Percentiles rank a stretch among this genome's conserved stretches.
Evolutionary conservation across 345 rosid species (phyloP).

Genomic region (Bruguiera gymnorhiza): DNA sequence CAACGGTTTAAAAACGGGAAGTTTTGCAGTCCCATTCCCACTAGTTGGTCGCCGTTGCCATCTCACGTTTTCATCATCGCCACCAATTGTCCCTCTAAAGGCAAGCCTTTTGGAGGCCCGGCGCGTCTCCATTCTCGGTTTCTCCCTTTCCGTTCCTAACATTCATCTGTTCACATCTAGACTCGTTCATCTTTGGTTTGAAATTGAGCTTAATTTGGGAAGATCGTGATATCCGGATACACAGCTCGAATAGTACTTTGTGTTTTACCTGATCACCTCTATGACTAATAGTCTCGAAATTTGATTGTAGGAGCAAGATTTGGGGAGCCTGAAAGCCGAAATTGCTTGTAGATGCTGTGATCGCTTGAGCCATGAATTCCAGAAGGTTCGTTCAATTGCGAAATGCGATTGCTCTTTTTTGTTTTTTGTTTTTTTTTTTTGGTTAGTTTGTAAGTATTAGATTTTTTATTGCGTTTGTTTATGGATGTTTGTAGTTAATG

Average conservation of each 20-base stretch:
- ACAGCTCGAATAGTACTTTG: not conserved
- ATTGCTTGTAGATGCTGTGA: slow-evolving; percentile 4
- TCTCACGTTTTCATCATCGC: not conserved
- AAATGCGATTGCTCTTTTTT: not conserved
- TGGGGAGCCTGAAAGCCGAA: not conserved
- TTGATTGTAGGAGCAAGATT: slow-evolving; percentile 8
- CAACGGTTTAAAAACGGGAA: not conserved
- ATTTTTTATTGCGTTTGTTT: not conserved
- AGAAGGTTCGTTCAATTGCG: slow-evolving; percentile 43
- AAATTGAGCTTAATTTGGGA: too few species aligned
- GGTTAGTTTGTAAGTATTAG: not conserved
- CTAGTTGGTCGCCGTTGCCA: not conserved
- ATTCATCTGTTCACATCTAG: slow-evolving; percentile 19
- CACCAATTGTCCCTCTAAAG: slow-evolving; percentile 15
- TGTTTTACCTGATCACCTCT: not conserved
- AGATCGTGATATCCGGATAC: too few species aligned
- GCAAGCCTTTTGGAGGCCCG: slow-evolving; percentile 5
- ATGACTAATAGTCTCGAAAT: not conserved
- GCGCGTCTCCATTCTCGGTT: not conserved
- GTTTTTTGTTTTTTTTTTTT: not conserved
- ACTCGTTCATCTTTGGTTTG: not conserved
- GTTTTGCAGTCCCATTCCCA: too few species aligned
- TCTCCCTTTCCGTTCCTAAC: too few species aligned
- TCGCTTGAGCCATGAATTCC: slow-evolving; percentile 46
- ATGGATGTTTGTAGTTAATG: not conserved